Evolutionary conservation across 1,284 basidiomycete species (phyloP), one percentile per base, ranked within the genome.

Genomic region (Omphalotus olearius): DNA sequence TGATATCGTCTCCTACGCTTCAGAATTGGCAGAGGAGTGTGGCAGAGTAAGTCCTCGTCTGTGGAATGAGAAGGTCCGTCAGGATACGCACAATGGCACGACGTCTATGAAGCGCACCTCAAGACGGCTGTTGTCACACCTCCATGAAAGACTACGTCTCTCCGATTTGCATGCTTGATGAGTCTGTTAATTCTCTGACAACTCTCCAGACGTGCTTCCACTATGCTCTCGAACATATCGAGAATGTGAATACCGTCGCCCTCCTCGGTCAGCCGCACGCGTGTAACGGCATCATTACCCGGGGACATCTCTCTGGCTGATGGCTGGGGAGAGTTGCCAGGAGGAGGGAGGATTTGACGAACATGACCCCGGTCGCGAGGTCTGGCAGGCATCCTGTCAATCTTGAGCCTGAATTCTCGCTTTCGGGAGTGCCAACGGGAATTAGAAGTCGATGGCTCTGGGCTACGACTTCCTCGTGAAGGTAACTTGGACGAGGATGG

Each of bases 121-220:
- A 33, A 7, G 30, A 33, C 30, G 30, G 30, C 30, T 13, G 30
- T 13, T 26, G 46, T n/a, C 4, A 47, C 36, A 14, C 36, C 46
- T 38, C 46, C 46, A 52, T 63, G 56, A 11, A 65, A 51, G n/a
- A 42, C 17, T 17, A 33, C 50, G 47, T 64, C 62, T 18, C 63
- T 61, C 60, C 68, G 64, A 60, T 73, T 75, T 38, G 76, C 76
- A 47, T 77, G 74, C 58, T 74, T 72, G 36, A 87, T 75, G 57
- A 88, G 71, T 42, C 73, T 73, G 56, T 79, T 78, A 45, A 85
- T 70, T 35, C 83, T 72, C 56, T 82, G 73, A 64, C 85, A 88
- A 62, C 82, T 85, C 64, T 88, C 83, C 76, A 88, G 80, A 48
- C 86, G 75, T 5, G 80, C 72, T 59, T 86, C 82, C 71, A 87